phyloP scores from a whole-genome alignment of 345 rosid species.

The Streptanthus diversifolius region DNA sequence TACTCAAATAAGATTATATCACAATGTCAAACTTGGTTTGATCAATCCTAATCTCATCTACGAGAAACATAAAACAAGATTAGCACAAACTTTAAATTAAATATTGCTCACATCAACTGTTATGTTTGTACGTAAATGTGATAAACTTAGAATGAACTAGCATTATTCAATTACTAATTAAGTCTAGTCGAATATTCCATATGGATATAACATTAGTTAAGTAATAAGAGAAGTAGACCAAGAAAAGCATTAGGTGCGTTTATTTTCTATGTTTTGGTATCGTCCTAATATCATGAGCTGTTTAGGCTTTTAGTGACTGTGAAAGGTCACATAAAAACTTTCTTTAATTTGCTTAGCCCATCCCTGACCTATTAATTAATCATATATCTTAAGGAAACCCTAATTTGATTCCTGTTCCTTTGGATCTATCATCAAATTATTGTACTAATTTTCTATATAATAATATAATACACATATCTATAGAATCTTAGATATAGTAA shows the following conservation, averaged over 20 bases:
- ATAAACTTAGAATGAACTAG: neutral
- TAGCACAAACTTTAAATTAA: constrained; percentile 6
- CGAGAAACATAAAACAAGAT: neutral
- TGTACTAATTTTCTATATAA: neutral
- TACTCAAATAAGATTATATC: neutral
- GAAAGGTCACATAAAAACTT: constrained; percentile 26
- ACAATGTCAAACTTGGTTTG: constrained; percentile 16
- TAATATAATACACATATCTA: neutral
- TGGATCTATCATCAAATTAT: constrained; percentile 13
- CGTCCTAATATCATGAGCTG: constrained; percentile 27
- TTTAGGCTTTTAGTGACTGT: constrained; percentile 19
- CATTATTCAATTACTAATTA: neutral
- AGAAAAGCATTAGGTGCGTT: constrained; percentile 13
- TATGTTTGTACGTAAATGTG: neutral
- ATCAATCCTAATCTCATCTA: constrained; percentile 1
- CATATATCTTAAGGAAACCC: constrained; percentile 21
- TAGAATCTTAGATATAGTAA: constrained; percentile 6
- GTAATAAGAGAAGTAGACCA: neutral
- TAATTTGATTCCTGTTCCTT: constrained; percentile 23
- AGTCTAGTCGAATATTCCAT: constrained; percentile 21
- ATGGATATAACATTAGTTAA: constrained; percentile 18
- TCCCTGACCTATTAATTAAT: constrained; percentile 3
- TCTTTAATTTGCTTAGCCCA: constrained; percentile 13
- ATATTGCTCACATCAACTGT: neutral
- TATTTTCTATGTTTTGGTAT: constrained; percentile 7